A percentile compares a stretch with the other conserved stretches of the same genome.
These are phyloP conservation scores for Bolboschoenus planiculmis DNA, from an alignment of 176 grass and related monocot genomes.

Conservation along the genomic window DNA sequence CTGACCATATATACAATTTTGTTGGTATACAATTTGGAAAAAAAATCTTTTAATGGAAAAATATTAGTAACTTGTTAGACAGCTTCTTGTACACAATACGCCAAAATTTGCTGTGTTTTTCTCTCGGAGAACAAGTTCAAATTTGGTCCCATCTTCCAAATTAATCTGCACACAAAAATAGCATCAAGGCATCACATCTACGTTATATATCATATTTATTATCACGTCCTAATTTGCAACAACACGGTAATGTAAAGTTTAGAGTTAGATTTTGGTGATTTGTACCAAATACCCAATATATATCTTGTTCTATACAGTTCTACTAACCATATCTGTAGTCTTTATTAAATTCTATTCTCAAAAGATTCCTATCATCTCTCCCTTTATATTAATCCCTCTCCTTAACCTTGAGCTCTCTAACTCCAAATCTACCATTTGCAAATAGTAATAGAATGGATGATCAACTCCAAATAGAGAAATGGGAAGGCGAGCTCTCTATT, in stretches of 20 bases:
- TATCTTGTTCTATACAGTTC: neutral
- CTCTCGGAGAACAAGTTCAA: too few species aligned
- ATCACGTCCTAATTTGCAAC: neutral
- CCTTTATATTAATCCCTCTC: slow-evolving; percentile 14
- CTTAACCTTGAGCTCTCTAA: neutral
- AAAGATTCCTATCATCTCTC: slow-evolving; percentile 9
- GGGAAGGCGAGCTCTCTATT: slow-evolving; percentile 37
- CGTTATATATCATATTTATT: neutral
- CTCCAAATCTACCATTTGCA: neutral
- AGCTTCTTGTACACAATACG: too few species aligned
- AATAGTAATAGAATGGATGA: slow-evolving; percentile 10
- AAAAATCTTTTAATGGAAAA: too few species aligned
- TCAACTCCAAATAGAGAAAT: slow-evolving; percentile 19
- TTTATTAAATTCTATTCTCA: slow-evolving; percentile 16
- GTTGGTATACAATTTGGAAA: too few species aligned
- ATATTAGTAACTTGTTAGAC: too few species aligned
- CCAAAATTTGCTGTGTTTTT: too few species aligned
- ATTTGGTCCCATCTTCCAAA: neutral
- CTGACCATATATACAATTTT: too few species aligned
- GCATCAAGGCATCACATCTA: neutral
- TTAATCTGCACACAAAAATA: neutral
- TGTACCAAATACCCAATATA: neutral
- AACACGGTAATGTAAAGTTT: neutral
- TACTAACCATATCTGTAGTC: neutral
- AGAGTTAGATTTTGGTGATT: neutral